Conservation (phyloP, 2,329 filamentous ascomycete species). For the Furcasterigmium furcatum region DNA sequence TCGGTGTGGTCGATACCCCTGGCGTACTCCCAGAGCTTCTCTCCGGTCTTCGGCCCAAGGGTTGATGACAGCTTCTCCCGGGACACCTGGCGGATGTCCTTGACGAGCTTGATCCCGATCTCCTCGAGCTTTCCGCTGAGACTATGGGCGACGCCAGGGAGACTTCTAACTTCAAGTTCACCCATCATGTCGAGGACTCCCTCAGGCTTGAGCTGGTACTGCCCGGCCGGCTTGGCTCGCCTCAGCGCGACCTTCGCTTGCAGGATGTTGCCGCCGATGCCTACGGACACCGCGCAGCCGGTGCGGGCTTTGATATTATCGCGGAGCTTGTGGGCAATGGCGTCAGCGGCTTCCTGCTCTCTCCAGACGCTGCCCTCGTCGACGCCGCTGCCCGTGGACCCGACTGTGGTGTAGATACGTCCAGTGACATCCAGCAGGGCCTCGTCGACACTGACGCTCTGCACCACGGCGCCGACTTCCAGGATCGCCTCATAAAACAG, state of each 20-base stretch:
- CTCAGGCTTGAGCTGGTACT: constrained; percentile 83
- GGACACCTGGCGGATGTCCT: constrained; percentile 73
- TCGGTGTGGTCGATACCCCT: constrained; percentile 83
- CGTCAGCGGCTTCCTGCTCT: constrained; percentile 76
- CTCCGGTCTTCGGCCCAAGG: constrained; percentile 88
- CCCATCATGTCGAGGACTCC: constrained; percentile 75
- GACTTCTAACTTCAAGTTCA: constrained; percentile 70
- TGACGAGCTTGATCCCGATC: constrained; percentile 76
- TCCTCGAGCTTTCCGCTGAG: constrained; percentile 86
- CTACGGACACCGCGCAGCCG: constrained; percentile 84
- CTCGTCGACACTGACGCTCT: constrained; percentile 97
- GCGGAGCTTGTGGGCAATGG: constrained; percentile 66
- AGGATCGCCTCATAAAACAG: constrained; percentile 86
- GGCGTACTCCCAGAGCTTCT: constrained; percentile 86
- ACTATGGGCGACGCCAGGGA: constrained; percentile 91
- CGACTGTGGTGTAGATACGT: constrained; percentile 62
- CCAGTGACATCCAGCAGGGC: constrained; percentile 81
- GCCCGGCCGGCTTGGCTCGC: constrained; percentile 91
- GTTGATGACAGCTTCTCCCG: constrained; percentile 71
- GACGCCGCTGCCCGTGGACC: constrained; percentile 61
- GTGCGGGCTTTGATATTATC: constrained; percentile 70
- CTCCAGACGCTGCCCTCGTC: constrained; percentile 68
- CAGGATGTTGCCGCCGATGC: constrained; percentile 87
- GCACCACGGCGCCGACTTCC: constrained; percentile 75
- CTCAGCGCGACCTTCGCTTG: constrained; percentile 87